Evolutionary conservation across 1,139 yeast species (phyloP).

Genomic region (Saccharomyces hybrid): DNA sequence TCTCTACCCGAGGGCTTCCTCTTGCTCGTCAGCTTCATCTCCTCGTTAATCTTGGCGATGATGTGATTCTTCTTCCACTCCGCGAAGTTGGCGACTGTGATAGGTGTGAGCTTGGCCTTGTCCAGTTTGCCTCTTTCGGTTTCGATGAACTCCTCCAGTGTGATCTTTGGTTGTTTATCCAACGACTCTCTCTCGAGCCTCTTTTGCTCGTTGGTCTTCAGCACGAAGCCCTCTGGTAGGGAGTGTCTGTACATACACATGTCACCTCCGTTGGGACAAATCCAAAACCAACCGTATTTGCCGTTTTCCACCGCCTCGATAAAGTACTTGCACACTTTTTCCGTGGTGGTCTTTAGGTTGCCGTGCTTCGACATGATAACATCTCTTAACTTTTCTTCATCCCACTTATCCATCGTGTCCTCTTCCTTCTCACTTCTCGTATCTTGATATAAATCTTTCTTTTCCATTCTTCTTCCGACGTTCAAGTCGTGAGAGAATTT

Average conservation of each 20-base stretch:
- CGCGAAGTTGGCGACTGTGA: conserved; percentile 73
- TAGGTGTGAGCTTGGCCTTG: conserved; percentile 71
- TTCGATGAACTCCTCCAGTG: conserved; percentile 92
- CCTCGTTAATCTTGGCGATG: conserved; percentile 54
- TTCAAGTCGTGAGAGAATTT: conserved; percentile 88
- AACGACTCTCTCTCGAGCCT: conserved; percentile 79
- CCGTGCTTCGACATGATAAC: conserved; percentile 92
- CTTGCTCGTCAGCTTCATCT: conserved; percentile 43
- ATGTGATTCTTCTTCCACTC: conserved; percentile 74
- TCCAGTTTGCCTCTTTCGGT: conserved; percentile 86
- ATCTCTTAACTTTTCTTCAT: conserved; percentile 82
- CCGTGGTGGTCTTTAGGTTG: conserved; percentile 89
- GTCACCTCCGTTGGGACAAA: conserved; percentile 90
- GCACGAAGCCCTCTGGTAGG: conserved; percentile 92
- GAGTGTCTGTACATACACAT: conserved; percentile 93
- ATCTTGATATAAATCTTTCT: conserved; percentile 90
- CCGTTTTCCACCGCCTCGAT: conserved; percentile 96
- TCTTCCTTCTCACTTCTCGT: conserved; percentile 64
- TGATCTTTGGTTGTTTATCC: conserved; percentile 81
- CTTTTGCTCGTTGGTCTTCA: conserved; percentile 94
- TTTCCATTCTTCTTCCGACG: conserved; percentile 79
- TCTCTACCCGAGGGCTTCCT: conserved; percentile 69
- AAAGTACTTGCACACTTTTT: conserved; percentile 86
- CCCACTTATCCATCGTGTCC: conserved; percentile 96
- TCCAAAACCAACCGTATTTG: conserved; percentile 99